These are phyloP conservation scores for Trypanosomatidae sp. DNA, from an alignment of 208 protist species.

Conservation along the genomic window DNA sequence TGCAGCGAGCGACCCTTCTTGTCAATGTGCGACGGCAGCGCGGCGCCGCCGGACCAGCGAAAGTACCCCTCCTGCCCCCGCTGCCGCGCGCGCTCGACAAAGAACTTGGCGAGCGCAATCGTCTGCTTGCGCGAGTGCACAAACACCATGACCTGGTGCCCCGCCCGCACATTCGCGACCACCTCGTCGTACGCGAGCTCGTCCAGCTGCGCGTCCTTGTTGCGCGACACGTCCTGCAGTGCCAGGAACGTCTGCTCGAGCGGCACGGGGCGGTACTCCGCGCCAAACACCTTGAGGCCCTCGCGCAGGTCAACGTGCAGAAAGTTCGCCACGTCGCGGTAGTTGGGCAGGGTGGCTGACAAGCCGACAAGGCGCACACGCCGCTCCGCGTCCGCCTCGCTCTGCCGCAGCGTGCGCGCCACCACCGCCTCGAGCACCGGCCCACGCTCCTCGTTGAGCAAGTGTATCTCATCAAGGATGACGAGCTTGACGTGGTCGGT, in stretches of 20 bases:
- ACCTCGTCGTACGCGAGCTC: constrained; percentile 70
- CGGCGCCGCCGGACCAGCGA: constrained; percentile 14
- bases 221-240: constrained; percentile 31
- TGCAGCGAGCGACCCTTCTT: constrained; percentile 51
- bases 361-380: constrained; percentile 95
- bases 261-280: constrained; percentile 95
- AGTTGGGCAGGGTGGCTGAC: constrained; percentile 99
- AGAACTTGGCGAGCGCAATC: constrained; percentile 75
- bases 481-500: constrained; percentile 86
- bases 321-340: constrained; percentile 98
- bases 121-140: constrained; percentile 98
- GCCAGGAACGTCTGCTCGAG: constrained; percentile 95
- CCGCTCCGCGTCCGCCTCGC: constrained; percentile 84
- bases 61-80: constrained; percentile 49
- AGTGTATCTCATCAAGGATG: constrained; percentile 99
- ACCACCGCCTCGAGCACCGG: constrained; percentile 98
- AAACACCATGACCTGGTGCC: constrained; percentile 98
- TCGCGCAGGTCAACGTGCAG: constrained; percentile 86
- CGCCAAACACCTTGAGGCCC: constrained; percentile 95
- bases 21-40: constrained; percentile 19
- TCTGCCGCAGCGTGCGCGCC: constrained; percentile 92
- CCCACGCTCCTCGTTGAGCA: constrained; percentile 98
- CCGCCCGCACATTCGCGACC: constrained; percentile 68
- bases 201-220: constrained; percentile 58
- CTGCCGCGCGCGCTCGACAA: constrained; percentile 78